A percentile compares a stretch with the other conserved stretches of the same genome.
phyloP scores from a whole-genome alignment of 768 basidiomycete genomes.

The Cantharellus cinnabarinus region DNA sequence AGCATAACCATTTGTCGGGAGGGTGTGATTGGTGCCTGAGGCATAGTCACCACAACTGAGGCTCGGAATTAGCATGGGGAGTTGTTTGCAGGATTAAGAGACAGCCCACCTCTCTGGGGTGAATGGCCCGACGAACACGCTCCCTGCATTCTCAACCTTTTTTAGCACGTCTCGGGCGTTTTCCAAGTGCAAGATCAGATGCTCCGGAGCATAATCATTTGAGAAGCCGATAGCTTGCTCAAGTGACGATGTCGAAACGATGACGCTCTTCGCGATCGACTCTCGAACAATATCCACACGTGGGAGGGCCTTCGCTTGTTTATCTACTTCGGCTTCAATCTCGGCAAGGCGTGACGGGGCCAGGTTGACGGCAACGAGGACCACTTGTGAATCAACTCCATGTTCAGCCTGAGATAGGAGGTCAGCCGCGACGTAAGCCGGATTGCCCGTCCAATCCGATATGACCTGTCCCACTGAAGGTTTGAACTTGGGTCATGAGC shows the following conservation, averaged over 20 bases:
- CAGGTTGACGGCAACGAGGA: slow-evolving; percentile 66
- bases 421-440: slow-evolving; percentile 89
- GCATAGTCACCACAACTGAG: slow-evolving; percentile 92
- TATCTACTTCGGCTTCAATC: slow-evolving; percentile 71
- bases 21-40: slow-evolving; percentile 94
- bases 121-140: slow-evolving; percentile 86
- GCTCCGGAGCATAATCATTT: slow-evolving; percentile 97
- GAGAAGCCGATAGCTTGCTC: slow-evolving; percentile 74
- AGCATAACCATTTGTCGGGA: slow-evolving; percentile 92
- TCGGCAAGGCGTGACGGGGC: slow-evolving; percentile 36
- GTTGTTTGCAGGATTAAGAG: neutral
- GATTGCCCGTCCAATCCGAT: slow-evolving; percentile 68
- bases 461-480: slow-evolving; percentile 44
- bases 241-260: slow-evolving; percentile 45
- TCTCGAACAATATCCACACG: slow-evolving; percentile 80
- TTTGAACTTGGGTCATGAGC: slow-evolving; percentile 10
- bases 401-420: slow-evolving; percentile 96
- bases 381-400: slow-evolving; percentile 94
- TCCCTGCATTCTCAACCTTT: slow-evolving; percentile 76
- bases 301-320: slow-evolving; percentile 67
- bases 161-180: slow-evolving; percentile 44
- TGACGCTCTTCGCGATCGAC: slow-evolving; percentile 78
- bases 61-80: neutral
- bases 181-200: slow-evolving; percentile 78
- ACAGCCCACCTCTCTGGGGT: slow-evolving; percentile 72